Percentiles rank a stretch among this genome's conserved stretches.
These are phyloP conservation scores for Psilocybe subaeruginosa DNA, from an alignment of 768 basidiomycete species.

Conservation along the genomic window DNA sequence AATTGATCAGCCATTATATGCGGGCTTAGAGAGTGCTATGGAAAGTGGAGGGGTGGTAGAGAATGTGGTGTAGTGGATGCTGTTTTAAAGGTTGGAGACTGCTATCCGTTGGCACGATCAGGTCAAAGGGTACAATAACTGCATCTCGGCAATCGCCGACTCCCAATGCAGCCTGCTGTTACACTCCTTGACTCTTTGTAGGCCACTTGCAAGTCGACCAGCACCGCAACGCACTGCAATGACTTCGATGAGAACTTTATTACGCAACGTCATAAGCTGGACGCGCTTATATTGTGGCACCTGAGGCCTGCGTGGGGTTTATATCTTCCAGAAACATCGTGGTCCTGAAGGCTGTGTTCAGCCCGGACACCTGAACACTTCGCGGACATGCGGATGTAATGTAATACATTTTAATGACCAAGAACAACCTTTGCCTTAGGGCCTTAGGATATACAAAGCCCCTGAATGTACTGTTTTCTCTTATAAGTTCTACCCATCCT, in stretches of 20 bases:
- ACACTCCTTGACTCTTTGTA: background rate
- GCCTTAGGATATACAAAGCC: too few relatives aligned
- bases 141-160: conserved; percentile 19
- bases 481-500: too few relatives aligned
- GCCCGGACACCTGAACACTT: background rate
- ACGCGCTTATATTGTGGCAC: background rate
- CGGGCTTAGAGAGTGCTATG: conserved; percentile 5
- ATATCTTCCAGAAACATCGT: background rate
- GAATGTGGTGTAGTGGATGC: conserved; percentile 10
- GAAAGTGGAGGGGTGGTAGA: conserved; percentile 6
- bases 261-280: background rate
- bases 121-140: conserved; percentile 10
- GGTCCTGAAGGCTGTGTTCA: conserved; percentile 7
- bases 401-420: too few relatives aligned
- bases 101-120: conserved; percentile 13
- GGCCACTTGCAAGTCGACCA: background rate
- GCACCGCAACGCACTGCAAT: conserved; percentile 1
- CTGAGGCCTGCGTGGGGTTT: background rate
- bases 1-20: conserved; percentile 59
- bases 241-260: background rate
- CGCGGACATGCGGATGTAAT: background rate
- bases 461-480: too few relatives aligned
- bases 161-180: background rate
- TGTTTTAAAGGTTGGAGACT: conserved; percentile 7
- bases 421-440: too few relatives aligned